A percentile compares a stretch with the other conserved stretches of the same genome.
phyloP scores from a whole-genome alignment of 345 rosid genomes.

The Alliaria petiolata region DNA sequence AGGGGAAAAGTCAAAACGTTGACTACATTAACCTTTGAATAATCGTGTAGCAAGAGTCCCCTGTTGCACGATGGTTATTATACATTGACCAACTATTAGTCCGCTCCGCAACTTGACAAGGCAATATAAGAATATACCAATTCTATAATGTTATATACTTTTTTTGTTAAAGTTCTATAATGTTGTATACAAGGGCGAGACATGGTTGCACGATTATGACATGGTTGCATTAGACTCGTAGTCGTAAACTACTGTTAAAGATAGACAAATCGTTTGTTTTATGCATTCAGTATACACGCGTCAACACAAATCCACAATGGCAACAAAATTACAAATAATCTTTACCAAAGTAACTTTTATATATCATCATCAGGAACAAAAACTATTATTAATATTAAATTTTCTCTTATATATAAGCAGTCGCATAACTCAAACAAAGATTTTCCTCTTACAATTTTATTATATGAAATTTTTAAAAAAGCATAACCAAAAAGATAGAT shows the following conservation, averaged over 20 bases:
- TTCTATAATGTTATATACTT: too few species aligned
- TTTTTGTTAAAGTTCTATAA: too few species aligned
- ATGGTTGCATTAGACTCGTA: too few species aligned
- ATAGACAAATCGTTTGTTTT: background rate
- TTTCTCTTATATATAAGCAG: background rate
- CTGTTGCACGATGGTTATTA: too few species aligned
- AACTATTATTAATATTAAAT: background rate
- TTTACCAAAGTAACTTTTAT: background rate
- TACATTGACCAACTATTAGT: too few species aligned
- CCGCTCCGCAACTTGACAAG: background rate
- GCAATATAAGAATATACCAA: background rate
- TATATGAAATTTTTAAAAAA: background rate
- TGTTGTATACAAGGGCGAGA: background rate
- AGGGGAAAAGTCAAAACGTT: background rate
- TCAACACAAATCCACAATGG: background rate
- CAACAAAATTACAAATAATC: background rate
- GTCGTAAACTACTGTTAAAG: background rate
- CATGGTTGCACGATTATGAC: too few species aligned
- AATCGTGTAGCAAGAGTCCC: too few species aligned
- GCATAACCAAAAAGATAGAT: background rate
- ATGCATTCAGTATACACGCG: background rate
- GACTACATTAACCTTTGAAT: too few species aligned
- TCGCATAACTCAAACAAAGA: background rate
- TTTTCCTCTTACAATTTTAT: background rate
- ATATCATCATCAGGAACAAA: background rate